These are phyloP conservation scores for Perkinsus marinus DNA, from an alignment of 169 alveolate species.

Conservation along the genomic window DNA sequence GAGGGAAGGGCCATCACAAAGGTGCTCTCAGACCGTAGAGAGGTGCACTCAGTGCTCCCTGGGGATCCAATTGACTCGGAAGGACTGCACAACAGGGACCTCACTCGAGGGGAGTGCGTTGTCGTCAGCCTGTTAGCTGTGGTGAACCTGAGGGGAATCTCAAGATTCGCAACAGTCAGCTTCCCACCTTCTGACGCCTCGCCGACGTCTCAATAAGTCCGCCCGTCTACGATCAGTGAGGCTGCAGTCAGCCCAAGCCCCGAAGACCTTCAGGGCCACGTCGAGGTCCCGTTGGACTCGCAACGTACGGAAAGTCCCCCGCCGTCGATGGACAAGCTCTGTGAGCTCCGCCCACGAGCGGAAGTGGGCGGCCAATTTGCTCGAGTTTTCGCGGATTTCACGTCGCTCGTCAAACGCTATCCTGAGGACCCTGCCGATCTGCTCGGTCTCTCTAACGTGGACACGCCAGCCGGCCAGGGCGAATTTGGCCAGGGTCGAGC, in stretches of 20 bases:
- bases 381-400: neutral
- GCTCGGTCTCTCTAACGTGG: neutral
- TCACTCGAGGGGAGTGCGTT: neutral
- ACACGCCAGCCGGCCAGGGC: neutral
- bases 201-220: neutral
- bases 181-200: neutral
- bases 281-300: neutral
- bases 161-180: neutral
- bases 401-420: neutral
- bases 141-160: neutral
- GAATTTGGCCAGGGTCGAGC: neutral
- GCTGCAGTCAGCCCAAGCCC: neutral
- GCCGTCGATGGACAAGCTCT: neutral
- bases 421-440: neutral
- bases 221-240: neutral
- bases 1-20: neutral
- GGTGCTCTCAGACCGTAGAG: neutral
- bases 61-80: neutral
- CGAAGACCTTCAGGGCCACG: neutral
- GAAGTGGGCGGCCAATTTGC: neutral
- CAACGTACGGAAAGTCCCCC: neutral
- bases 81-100: neutral
- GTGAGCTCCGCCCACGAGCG: neutral
- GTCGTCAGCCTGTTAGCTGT: neutral
- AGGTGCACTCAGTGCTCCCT: neutral